phyloP scores from a whole-genome alignment of 2,329 filamentous ascomycete species.

The Venturia oleaginea region DNA sequence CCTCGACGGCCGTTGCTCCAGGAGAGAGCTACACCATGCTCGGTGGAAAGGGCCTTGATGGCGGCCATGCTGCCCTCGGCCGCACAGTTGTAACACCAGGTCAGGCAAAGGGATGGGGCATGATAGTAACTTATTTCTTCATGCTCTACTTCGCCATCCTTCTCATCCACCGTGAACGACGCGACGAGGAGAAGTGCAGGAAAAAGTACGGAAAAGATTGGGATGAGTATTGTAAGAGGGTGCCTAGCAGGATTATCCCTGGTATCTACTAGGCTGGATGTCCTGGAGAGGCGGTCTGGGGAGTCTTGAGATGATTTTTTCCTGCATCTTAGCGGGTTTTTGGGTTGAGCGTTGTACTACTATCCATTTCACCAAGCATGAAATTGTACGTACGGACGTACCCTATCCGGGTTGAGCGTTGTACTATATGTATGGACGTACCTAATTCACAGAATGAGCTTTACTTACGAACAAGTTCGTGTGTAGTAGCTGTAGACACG shows the following conservation, averaged over 20 bases:
- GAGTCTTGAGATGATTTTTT: neutral
- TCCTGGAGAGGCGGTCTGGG: neutral
- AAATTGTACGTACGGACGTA: neutral
- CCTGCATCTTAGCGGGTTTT: conserved; percentile 4
- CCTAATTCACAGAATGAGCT: neutral
- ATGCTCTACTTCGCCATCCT: conserved; percentile 83
- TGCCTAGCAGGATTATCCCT: conserved; percentile 74
- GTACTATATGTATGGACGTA: neutral
- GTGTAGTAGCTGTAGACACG: no score
- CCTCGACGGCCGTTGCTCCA: conserved; percentile 39
- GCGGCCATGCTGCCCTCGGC: conserved; percentile 44
- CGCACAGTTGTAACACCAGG: conserved; percentile 60
- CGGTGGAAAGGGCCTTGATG: conserved; percentile 33
- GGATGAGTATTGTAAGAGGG: conserved; percentile 76
- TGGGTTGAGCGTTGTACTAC: neutral
- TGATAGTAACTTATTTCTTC: conserved; percentile 90
- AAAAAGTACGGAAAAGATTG: conserved; percentile 90
- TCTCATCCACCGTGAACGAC: conserved; percentile 73
- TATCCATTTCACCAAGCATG: neutral
- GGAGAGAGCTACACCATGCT: conserved; percentile 20
- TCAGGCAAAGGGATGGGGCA: conserved; percentile 70
- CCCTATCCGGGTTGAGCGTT: neutral
- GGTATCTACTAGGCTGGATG: conserved; percentile 57
- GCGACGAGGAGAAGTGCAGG: conserved; percentile 85
- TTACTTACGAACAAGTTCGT: neutral